phyloP scores from a whole-genome alignment of 495 filamentous ascomycete genomes.

The Cercophora newfieldiana region DNA sequence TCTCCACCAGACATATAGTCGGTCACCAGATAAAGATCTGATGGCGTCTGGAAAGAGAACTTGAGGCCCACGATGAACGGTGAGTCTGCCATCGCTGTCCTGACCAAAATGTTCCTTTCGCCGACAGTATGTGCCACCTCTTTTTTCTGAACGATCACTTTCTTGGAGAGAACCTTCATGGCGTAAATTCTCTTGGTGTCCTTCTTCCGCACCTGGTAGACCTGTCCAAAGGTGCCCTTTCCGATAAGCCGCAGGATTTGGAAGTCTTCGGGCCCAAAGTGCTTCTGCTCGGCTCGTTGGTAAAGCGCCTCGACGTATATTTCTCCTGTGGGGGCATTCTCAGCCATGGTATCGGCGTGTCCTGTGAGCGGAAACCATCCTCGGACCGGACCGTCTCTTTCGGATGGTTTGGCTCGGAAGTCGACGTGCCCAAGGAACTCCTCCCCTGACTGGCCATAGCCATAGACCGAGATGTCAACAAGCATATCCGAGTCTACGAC shows the following conservation, averaged over 20 bases:
- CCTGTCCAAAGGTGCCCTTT: conserved; percentile 98
- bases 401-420: conserved; percentile 62
- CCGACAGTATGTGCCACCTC: conserved; percentile 96
- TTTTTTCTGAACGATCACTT: conserved; percentile 99
- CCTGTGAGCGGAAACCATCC: conserved; percentile 82
- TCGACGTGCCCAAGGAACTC: conserved; percentile 90
- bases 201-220: conserved; percentile 98
- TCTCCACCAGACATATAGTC: conserved; percentile 99
- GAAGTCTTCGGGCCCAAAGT: conserved; percentile 96
- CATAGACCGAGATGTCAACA: conserved; percentile 92
- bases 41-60: conserved; percentile 97
- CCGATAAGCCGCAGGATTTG: conserved; percentile 94
- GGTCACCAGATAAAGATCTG: conserved; percentile 96
- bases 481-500: conserved; percentile 90
- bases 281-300: conserved; percentile 85
- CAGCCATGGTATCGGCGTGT: conserved; percentile 54
- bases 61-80: conserved; percentile 98
- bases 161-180: conserved; percentile 99
- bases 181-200: conserved; percentile 95
- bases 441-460: conserved; percentile 74
- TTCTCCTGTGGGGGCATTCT: conserved; percentile 76
- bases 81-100: conserved; percentile 92
- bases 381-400: conserved; percentile 69
- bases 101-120: conserved; percentile 94
- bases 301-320: conserved; percentile 84